A percentile compares a stretch with the other conserved stretches of the same genome.
Conservation (phyloP, 768 basidiomycete genomes). For the Fomitopsis serialis region DNA sequence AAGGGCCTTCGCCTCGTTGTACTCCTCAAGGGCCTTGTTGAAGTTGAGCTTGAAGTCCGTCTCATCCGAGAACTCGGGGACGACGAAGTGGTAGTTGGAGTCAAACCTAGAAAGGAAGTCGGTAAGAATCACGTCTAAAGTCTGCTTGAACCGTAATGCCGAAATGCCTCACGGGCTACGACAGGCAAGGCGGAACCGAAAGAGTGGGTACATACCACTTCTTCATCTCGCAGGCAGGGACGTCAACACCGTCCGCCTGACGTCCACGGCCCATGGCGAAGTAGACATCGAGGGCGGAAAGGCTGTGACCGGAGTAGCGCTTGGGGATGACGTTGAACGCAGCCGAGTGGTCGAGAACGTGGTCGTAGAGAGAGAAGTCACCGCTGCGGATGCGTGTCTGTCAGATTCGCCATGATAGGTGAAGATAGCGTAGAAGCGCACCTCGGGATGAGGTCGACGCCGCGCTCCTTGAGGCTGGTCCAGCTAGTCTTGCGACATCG, state of each 20-base stretch:
- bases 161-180: not conserved
- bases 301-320: slow-evolving; percentile 81
- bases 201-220: slow-evolving; percentile 69
- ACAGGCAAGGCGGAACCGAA: not conserved
- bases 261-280: slow-evolving; percentile 99
- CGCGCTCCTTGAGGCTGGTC: slow-evolving; percentile 76
- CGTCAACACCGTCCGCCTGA: slow-evolving; percentile 91
- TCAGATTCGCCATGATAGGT: slow-evolving; percentile 12
- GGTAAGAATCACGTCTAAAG: not conserved
- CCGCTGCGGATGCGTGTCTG: slow-evolving; percentile 50
- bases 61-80: slow-evolving; percentile 88
- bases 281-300: slow-evolving; percentile 90
- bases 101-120: slow-evolving; percentile 65
- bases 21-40: slow-evolving; percentile 95
- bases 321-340: slow-evolving; percentile 96
- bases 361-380: slow-evolving; percentile 98
- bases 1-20: slow-evolving; percentile 86
- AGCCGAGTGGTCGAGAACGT: slow-evolving; percentile 94
- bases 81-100: slow-evolving; percentile 98
- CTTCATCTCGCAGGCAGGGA: slow-evolving; percentile 98
- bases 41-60: slow-evolving; percentile 92
- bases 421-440: slow-evolving; percentile 29
- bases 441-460: slow-evolving; percentile 92
- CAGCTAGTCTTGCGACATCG: slow-evolving; percentile 87
- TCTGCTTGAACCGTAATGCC: not conserved